Conservation (phyloP, 2,329 filamentous ascomycete species). For the Dactylella cylindrospora region DNA sequence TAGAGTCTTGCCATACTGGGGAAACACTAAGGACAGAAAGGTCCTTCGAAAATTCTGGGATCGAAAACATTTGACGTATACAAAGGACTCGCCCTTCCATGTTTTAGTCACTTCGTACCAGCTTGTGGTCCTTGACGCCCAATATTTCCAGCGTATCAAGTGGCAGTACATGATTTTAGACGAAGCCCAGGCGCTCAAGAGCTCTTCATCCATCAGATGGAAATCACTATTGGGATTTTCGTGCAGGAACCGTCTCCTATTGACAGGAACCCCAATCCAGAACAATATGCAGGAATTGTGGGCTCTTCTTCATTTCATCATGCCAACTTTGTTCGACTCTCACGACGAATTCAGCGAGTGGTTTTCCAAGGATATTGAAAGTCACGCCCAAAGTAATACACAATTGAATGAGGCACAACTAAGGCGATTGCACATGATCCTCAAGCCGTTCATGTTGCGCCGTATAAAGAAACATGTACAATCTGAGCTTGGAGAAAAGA, state of each 20-base stretch:
- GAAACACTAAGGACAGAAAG: constrained; percentile 88
- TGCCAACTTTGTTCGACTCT: constrained; percentile 97
- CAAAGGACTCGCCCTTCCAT: constrained; percentile 88
- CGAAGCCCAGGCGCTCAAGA: constrained; percentile 98
- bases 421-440: constrained; percentile 94
- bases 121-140: constrained; percentile 89
- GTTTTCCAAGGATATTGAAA: constrained; percentile 96
- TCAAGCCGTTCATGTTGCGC: constrained; percentile 98
- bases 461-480: constrained; percentile 99
- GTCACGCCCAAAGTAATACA: constrained; percentile 97
- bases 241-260: constrained; percentile 86
- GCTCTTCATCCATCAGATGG: constrained; percentile 92
- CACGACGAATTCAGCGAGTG: constrained; percentile 91
- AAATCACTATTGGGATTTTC: constrained; percentile 92
- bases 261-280: constrained; percentile 96
- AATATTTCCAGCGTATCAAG: constrained; percentile 98
- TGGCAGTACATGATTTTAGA: constrained; percentile 99
- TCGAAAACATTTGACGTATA: constrained; percentile 94
- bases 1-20: constrained; percentile 97
- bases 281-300: constrained; percentile 99
- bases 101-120: constrained; percentile 97
- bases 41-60: constrained; percentile 99
- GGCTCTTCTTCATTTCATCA: constrained; percentile 97
- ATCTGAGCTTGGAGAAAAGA: constrained; percentile 98
- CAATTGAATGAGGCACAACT: constrained; percentile 98